Conservation (phyloP, 2,329 filamentous ascomycete genomes). For the Penicillium sp. region DNA sequence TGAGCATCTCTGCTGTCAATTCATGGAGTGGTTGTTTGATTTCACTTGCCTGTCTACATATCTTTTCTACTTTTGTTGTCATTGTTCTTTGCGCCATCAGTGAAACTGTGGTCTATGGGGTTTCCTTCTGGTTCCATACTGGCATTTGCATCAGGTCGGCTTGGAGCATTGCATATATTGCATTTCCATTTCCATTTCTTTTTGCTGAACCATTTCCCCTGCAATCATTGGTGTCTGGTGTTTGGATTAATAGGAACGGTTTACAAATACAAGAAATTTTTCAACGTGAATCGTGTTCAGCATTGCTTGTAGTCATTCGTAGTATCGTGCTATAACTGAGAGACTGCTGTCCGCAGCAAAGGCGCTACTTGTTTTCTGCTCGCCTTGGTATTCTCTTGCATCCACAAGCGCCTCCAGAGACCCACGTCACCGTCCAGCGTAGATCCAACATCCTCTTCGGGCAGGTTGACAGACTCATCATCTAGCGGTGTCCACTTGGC, state of each 20-base stretch:
- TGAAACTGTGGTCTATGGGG: background rate
- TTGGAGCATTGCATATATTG: conserved; percentile 25
- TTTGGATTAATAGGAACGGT: conserved; percentile 6
- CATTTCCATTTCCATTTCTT: conserved; percentile 8
- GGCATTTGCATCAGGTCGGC: conserved; percentile 26
- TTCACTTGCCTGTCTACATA: conserved; percentile 5
- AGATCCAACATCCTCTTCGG: conserved; percentile 16
- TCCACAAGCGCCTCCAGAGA: conserved; percentile 52
- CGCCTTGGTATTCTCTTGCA: conserved; percentile 55
- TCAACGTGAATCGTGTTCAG: background rate
- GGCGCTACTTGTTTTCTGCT: conserved; percentile 64
- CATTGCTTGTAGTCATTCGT: background rate
- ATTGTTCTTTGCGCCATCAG: background rate
- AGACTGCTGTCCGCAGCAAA: conserved; percentile 51
- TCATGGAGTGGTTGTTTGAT: conserved; percentile 1
- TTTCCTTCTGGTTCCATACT: conserved; percentile 17
- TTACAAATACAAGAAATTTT: conserved; percentile 2
- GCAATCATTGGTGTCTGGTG: conserved; percentile 11
- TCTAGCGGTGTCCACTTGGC: conserved; percentile 31
- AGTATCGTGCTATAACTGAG: conserved; percentile 24
- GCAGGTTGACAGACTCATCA: conserved; percentile 23
- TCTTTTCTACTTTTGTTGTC: conserved; percentile 1
- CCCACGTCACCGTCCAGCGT: conserved; percentile 19
- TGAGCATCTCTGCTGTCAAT: conserved; percentile 3
- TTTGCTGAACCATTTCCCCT: conserved; percentile 1